Conservation (phyloP, 805 yeast genomes). For the Pichia occidentalis region DNA sequence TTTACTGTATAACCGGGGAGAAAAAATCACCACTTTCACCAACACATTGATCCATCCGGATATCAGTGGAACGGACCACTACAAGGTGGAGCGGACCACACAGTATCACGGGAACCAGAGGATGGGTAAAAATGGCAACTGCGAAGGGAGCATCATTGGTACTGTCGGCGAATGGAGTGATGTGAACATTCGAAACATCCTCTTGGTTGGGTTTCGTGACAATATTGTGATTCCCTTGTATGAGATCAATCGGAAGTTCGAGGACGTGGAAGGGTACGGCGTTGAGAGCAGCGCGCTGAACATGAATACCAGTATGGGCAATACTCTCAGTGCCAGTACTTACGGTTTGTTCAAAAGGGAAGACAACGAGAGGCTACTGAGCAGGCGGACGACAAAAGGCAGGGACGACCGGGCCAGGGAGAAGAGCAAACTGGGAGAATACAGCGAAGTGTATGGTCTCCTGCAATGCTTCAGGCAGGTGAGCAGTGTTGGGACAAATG, state of each 20-base stretch:
- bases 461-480: slow-evolving; percentile 60
- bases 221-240: slow-evolving; percentile 46
- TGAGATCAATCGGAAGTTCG: slow-evolving; percentile 33
- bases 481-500: slow-evolving; percentile 45
- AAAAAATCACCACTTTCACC: slow-evolving; percentile 9
- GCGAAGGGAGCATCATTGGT: slow-evolving; percentile 9
- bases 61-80: slow-evolving; percentile 3
- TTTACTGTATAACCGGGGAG: slow-evolving; percentile 11
- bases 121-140: too few species aligned
- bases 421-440: slow-evolving; percentile 1
- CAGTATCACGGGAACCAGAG: too few species aligned
- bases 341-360: too few species aligned
- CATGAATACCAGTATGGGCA: too few species aligned
- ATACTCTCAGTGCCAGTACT: too few species aligned
- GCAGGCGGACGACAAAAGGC: slow-evolving; percentile 13
- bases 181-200: slow-evolving; percentile 33
- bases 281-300: slow-evolving; percentile 1
- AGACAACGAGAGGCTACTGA: too few species aligned
- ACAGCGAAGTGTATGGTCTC: slow-evolving; percentile 24
- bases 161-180: slow-evolving; percentile 14
- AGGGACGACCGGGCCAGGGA: slow-evolving; percentile 6
- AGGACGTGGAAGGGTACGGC: slow-evolving; percentile 14
- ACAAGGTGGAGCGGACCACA: neutral
- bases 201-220: slow-evolving; percentile 46
- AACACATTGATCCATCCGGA: slow-evolving; percentile 15